phyloP scores from a whole-genome alignment of 2,329 filamentous ascomycete species.

The Sordariomycetes sp. region DNA sequence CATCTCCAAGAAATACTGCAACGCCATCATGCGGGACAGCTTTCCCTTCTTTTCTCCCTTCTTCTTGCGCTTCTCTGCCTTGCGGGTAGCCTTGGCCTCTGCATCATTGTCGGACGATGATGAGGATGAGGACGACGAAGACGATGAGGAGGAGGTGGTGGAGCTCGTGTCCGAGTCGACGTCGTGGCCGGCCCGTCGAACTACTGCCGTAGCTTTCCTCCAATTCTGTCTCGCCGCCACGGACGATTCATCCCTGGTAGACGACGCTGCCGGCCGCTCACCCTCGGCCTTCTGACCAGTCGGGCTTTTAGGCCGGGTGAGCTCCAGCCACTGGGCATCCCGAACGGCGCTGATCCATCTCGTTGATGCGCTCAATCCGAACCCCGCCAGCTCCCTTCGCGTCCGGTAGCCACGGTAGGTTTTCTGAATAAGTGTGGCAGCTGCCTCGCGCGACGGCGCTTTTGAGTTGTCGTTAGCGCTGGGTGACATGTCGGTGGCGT shows the following conservation, averaged over 20 bases:
- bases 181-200: constrained; percentile 61
- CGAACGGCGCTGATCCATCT: constrained; percentile 60
- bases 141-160: constrained; percentile 17
- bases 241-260: constrained; percentile 9
- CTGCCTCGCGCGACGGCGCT: constrained; percentile 19
- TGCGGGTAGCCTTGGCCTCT: constrained; percentile 3
- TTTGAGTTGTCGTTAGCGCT: background rate
- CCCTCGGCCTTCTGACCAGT: constrained; percentile 7
- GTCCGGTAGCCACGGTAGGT: constrained; percentile 70
- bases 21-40: constrained; percentile 65
- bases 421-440: constrained; percentile 52
- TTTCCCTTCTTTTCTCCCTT: constrained; percentile 43
- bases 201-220: constrained; percentile 63
- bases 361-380: constrained; percentile 57
- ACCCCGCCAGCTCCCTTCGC: constrained; percentile 58
- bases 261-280: constrained; percentile 4
- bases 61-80: constrained; percentile 21
- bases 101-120: constrained; percentile 15
- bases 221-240: constrained; percentile 55
- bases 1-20: constrained; percentile 81
- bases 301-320: constrained; percentile 31
- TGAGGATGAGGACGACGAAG: constrained; percentile 10
- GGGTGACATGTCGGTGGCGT: background rate
- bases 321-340: constrained; percentile 43
- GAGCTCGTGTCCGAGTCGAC: constrained; percentile 35